phyloP scores from a whole-genome alignment of 139 green algal species.

The Spirogloea muscicola region DNA sequence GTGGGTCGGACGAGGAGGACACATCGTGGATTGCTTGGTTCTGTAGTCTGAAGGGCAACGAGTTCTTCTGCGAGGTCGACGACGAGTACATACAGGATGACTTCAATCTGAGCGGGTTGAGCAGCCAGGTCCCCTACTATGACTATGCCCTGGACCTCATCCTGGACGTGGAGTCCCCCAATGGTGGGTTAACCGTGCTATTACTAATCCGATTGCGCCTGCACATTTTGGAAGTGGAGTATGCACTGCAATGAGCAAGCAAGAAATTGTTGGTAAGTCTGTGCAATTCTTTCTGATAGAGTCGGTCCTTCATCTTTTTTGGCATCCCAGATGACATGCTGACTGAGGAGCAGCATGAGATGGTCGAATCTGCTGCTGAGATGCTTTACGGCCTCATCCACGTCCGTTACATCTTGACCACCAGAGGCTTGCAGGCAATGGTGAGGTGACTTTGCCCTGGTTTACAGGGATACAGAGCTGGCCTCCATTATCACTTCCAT shows the following conservation, averaged over 20 bases:
- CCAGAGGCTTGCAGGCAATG: conserved; percentile 59
- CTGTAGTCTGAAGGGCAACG: conserved; percentile 68
- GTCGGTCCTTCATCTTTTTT: conserved; percentile 11
- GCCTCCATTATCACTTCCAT: no score
- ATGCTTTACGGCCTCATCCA: conserved; percentile 97
- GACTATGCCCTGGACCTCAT: conserved; percentile 96
- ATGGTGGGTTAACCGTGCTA: conserved; percentile 49
- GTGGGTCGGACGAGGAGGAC: conserved; percentile 51
- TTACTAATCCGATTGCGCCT: neutral
- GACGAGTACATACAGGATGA: conserved; percentile 98
- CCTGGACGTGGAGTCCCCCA: conserved; percentile 81
- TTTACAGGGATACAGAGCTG: no score
- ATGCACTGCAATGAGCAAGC: no score
- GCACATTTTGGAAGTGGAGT: no score
- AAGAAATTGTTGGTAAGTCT: no score
- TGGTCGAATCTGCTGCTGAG: conserved; percentile 92
- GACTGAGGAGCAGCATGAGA: conserved; percentile 61
- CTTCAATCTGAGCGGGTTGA: conserved; percentile 93
- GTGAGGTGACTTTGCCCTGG: conserved; percentile 9
- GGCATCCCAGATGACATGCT: conserved; percentile 54
- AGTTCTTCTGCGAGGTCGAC: conserved; percentile 70
- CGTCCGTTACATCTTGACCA: conserved; percentile 87
- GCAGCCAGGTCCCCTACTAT: conserved; percentile 91
- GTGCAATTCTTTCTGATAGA: no score
- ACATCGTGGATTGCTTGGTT: conserved; percentile 90